Evolutionary conservation across 176 grass and related monocot genomes (phyloP).

Genomic region (Oryza glaberrima): DNA sequence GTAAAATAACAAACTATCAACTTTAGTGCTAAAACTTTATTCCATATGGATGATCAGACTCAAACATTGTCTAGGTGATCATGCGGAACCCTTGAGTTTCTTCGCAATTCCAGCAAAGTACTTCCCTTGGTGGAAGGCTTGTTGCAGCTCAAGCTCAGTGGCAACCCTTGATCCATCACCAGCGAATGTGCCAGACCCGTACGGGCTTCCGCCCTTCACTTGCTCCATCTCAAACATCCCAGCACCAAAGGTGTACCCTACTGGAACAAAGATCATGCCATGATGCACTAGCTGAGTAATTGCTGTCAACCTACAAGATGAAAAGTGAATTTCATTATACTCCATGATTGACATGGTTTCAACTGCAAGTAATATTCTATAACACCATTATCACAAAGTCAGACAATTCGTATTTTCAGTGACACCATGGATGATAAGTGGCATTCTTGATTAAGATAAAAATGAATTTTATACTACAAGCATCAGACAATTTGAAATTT

Average conservation of each 20-base stretch:
- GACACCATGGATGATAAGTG: background rate
- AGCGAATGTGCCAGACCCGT: conserved; percentile 68
- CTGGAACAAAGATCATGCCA: conserved; percentile 81
- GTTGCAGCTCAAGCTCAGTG: conserved; percentile 66
- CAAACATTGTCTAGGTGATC: conserved; percentile 17
- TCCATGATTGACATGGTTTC: background rate
- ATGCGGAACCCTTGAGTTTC: conserved; percentile 65
- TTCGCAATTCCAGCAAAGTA: conserved; percentile 74
- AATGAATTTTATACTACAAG: background rate
- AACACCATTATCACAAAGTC: background rate
- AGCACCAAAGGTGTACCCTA: conserved; percentile 78
- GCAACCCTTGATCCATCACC: conserved; percentile 70
- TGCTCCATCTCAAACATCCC: conserved; percentile 75
- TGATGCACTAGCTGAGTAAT: conserved; percentile 80
- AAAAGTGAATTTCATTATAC: background rate
- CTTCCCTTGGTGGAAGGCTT: conserved; percentile 79
- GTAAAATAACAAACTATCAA: background rate
- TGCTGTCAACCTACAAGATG: conserved; percentile 55
- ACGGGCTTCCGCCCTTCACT: conserved; percentile 71
- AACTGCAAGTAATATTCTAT: background rate
- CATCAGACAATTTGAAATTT: background rate
- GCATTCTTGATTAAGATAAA: background rate
- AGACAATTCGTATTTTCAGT: background rate
- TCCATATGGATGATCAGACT: background rate
- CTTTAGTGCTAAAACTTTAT: background rate